Evolutionary conservation across 768 basidiomycete genomes (phyloP).

Genomic region (Suillus lakei): DNA sequence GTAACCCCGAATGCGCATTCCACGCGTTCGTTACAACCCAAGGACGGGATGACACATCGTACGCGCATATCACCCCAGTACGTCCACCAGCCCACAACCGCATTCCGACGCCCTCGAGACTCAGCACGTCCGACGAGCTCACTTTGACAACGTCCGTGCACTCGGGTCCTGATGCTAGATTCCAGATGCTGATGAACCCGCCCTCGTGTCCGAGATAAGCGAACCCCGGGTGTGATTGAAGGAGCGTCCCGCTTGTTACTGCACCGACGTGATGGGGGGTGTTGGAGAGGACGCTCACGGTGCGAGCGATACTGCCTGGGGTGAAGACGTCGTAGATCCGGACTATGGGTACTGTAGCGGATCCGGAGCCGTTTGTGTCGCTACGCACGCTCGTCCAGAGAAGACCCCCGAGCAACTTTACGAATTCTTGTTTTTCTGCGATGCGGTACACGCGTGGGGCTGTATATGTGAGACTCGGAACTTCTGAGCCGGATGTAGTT

Average conservation of each 20-base stretch:
- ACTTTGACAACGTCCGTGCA: conserved; percentile 84
- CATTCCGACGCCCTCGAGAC: conserved; percentile 83
- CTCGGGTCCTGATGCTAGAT: conserved; percentile 52
- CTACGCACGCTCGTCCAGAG: conserved; percentile 81
- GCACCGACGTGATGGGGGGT: conserved; percentile 79
- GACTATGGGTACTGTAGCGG: conserved; percentile 67
- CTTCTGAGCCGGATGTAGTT: conserved; percentile 34
- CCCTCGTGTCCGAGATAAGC: conserved; percentile 94
- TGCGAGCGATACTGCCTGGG: conserved; percentile 57
- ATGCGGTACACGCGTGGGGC: conserved; percentile 67
- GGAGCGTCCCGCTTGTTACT: conserved; percentile 78
- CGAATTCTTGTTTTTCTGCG: conserved; percentile 83
- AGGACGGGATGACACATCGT: conserved; percentile 72
- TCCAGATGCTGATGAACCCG: conserved; percentile 88
- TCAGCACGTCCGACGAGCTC: conserved; percentile 78
- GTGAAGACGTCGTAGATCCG: conserved; percentile 80
- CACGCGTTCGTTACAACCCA: conserved; percentile 91
- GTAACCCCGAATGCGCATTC: conserved; percentile 75
- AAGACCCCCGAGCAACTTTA: conserved; percentile 70
- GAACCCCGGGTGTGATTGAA: conserved; percentile 66
- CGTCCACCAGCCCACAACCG: conserved; percentile 88
- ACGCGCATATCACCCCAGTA: conserved; percentile 81
- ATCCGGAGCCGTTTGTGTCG: conserved; percentile 47
- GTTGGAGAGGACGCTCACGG: conserved; percentile 39
- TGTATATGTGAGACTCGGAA: conserved; percentile 51